Conservation (phyloP, 129 eudicot genomes). For the Flaveria robusta region DNA sequence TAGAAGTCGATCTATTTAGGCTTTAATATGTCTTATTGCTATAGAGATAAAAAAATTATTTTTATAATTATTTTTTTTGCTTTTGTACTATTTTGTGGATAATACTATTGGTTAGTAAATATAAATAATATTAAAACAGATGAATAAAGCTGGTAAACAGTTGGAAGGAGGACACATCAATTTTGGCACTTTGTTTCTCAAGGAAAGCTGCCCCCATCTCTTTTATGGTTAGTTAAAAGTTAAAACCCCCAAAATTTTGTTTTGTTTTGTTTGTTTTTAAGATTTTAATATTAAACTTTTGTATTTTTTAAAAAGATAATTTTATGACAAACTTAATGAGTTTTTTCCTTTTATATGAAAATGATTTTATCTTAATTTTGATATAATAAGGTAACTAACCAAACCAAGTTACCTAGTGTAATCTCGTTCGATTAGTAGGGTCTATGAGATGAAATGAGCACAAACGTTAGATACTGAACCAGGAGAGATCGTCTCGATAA, state of each 20-base stretch:
- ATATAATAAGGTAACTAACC: too few relatives aligned
- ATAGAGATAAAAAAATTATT: neutral
- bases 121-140: constrained; percentile 3
- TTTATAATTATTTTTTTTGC: neutral
- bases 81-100: constrained; percentile 14
- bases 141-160: constrained; percentile 31
- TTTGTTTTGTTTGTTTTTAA: neutral
- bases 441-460: too few relatives aligned
- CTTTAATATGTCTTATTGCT: neutral
- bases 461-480: too few relatives aligned
- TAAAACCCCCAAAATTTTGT: constrained; percentile 3
- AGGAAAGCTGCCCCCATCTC: constrained; percentile 35
- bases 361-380: too few relatives aligned
- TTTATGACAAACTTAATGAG: neutral
- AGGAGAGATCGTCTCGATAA: too few relatives aligned
- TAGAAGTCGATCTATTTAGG: too few relatives aligned
- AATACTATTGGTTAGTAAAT: constrained; percentile 15
- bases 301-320: neutral
- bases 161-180: constrained; percentile 35
- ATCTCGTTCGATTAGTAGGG: too few relatives aligned
- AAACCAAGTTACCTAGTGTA: too few relatives aligned
- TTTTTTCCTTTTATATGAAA: neutral
- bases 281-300: neutral
- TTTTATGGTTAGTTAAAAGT: constrained; percentile 31
- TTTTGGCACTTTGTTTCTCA: constrained; percentile 33